Evolutionary conservation across 202 grass and related monocot species (phyloP).

Genomic region (Setaria italica): DNA sequence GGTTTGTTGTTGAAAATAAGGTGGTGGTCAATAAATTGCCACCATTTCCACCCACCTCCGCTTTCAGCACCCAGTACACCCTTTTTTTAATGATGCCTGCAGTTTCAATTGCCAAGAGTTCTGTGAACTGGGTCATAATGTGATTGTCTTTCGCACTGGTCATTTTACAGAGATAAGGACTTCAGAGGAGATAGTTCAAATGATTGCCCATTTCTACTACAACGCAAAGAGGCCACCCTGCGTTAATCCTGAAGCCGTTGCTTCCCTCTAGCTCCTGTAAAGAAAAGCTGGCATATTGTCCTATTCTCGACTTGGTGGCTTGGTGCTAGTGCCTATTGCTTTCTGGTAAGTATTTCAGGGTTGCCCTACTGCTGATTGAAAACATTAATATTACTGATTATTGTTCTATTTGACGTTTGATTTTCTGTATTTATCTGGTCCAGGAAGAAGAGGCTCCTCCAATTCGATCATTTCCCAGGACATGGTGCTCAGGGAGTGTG

Average conservation of each 20-base stretch:
- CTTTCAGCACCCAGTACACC: background rate
- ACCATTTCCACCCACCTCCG: background rate
- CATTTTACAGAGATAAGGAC: conserved; percentile 67
- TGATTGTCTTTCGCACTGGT: conserved; percentile 25
- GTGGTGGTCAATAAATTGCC: background rate
- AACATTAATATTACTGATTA: background rate
- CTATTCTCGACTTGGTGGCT: background rate
- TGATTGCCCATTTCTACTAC: conserved; percentile 98
- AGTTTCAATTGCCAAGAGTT: conserved; percentile 20
- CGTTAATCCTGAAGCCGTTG: conserved; percentile 63
- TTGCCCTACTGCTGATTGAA: background rate
- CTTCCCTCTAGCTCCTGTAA: conserved; percentile 44
- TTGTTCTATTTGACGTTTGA: conserved; percentile 13
- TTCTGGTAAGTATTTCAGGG: conserved; percentile 6
- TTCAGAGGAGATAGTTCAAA: conserved; percentile 79
- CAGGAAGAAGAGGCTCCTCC: conserved; percentile 9
- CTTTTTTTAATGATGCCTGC: background rate
- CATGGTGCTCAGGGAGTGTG: background rate
- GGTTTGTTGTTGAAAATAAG: conserved; percentile 1
- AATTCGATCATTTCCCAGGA: conserved; percentile 3
- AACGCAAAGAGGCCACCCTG: conserved; percentile 89
- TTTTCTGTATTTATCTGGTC: conserved; percentile 33
- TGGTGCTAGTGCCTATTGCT: background rate
- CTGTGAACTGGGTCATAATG: background rate
- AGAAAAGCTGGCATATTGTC: conserved; percentile 13